Base-by-base conservation (phyloP, 768 basidiomycete genomes). In the Royoungia palumana region DNA sequence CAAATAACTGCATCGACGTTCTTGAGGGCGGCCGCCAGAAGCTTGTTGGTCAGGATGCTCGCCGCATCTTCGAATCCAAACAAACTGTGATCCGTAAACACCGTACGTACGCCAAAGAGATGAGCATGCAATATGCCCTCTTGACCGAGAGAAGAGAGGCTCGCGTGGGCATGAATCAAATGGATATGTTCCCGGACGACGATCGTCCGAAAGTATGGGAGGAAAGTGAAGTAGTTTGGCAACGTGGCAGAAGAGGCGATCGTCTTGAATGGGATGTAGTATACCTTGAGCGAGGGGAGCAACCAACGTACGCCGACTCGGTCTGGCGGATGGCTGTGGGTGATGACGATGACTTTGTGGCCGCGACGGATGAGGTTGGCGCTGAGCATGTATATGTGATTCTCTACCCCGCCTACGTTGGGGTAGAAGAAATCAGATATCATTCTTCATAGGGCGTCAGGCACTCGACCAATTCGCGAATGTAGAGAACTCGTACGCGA, bases 41-140 rank as follows among this genome's bases (percentile, higher is more conserved):
- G 78, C 66, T 99, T 99, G 73, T 99, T 99, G 6, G 96, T 97
- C 55, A 97, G 73, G 35, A 99, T 95, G 57, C 94, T 94, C 1
- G 94, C 94, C 14, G 96, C 94, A 62, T 97, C 94, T 27, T 91
- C 94, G 61, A 99, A 94, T 2, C 94, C 95, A 58, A 98, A 98
- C 22, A 99, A 69, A 60, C 89, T 93, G 59, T 99, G 95, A 67
- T 99, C 96, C 0, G 96, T 98, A 65, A 98, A 95, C 10, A 97
- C 89, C 0, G 92, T 93, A 35, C 88, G 82, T 12, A 97, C 76
- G 11, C 89, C 87, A 71, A 98, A 78, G 17, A 91, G 72, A 56
- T 93, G 88, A 0, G 93, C 80, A 55, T 97, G 94, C 16, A 97
- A 69, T 47, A 99, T 87, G 19, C 80, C 94, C 70, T 99, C 96